Percentiles rank a stretch among this genome's conserved stretches.
Evolutionary conservation across 106 monocot genomes (phyloP).

Genomic region (Phalaenopsis equestris): DNA sequence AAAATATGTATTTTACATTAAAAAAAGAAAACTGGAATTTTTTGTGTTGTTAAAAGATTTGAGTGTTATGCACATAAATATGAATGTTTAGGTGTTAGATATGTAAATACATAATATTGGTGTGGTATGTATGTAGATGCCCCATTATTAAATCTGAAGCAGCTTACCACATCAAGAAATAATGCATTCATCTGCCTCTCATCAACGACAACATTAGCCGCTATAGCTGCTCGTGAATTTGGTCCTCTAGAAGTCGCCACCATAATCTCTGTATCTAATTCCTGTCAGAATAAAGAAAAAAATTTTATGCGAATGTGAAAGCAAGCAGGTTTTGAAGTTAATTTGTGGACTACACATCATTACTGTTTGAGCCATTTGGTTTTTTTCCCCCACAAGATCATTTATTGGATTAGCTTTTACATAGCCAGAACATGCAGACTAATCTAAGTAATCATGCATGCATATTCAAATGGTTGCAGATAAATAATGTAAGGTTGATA

Average conservation of each 20-base stretch:
- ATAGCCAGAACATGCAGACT: not conserved
- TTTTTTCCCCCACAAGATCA: not conserved
- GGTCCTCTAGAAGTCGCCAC: conserved; percentile 65
- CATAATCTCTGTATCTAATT: conserved; percentile 82
- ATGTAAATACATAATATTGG: no score
- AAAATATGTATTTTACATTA: no score
- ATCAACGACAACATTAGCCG: conserved; percentile 77
- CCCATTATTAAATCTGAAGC: not conserved
- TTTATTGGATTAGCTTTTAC: not conserved
- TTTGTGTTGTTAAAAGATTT: no score
- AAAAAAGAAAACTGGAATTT: no score
- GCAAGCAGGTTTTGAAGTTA: no score
- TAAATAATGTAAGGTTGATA: not conserved
- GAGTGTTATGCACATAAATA: no score
- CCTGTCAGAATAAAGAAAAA: conserved; percentile 27
- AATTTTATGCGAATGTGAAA: not conserved
- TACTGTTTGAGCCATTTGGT: no score
- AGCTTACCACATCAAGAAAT: conserved; percentile 84
- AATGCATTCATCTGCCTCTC: conserved; percentile 95
- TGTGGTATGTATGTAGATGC: no score
- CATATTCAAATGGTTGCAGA: not conserved
- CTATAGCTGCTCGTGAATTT: conserved; percentile 57
- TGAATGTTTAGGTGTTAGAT: no score
- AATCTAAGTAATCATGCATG: not conserved
- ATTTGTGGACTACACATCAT: no score